Conservation (phyloP, 805 yeast genomes). For the Yarrowia deformans region DNA sequence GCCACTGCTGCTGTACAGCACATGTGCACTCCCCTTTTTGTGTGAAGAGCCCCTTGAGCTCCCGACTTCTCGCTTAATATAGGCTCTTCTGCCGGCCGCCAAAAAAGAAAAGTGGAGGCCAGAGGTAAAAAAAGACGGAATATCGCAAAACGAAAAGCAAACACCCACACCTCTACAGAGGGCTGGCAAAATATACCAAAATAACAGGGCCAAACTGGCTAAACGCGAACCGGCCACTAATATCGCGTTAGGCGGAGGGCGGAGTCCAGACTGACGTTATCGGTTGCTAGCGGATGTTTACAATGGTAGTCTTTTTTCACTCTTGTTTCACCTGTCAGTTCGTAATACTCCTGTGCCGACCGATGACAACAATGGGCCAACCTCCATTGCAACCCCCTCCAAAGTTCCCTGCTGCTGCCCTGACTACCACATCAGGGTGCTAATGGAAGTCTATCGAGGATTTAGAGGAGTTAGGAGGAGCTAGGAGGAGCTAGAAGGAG, state of each 20-base stretch:
- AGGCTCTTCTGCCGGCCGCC: conserved; percentile 16
- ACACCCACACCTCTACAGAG: too few relatives aligned
- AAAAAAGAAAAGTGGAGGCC: conserved; percentile 4
- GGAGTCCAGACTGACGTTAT: too few relatives aligned
- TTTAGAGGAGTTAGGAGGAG: not conserved
- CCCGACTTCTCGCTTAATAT: conserved; percentile 24
- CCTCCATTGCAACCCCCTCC: not conserved
- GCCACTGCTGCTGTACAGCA: not conserved
- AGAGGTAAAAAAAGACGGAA: not conserved
- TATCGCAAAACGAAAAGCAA: too few relatives aligned
- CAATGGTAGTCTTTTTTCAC: not conserved
- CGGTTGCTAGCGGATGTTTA: too few relatives aligned
- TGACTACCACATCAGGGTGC: conserved; percentile 9
- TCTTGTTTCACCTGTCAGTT: not conserved
- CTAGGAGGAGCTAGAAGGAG: not conserved
- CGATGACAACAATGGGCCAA: too few relatives aligned
- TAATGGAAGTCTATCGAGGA: conserved; percentile 1
- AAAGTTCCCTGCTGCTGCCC: conserved; percentile 22
- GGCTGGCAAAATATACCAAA: too few relatives aligned
- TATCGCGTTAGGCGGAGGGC: too few relatives aligned
- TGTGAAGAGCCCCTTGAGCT: conserved; percentile 12
- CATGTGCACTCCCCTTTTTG: conserved; percentile 12
- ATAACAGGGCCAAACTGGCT: too few relatives aligned
- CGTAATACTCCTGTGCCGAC: too few relatives aligned
- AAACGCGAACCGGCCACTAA: too few relatives aligned